Evolutionary conservation across 441 rosid species (phyloP), one percentile per base, ranked within the genome.

Genomic region (Eutrema salsugineum): DNA sequence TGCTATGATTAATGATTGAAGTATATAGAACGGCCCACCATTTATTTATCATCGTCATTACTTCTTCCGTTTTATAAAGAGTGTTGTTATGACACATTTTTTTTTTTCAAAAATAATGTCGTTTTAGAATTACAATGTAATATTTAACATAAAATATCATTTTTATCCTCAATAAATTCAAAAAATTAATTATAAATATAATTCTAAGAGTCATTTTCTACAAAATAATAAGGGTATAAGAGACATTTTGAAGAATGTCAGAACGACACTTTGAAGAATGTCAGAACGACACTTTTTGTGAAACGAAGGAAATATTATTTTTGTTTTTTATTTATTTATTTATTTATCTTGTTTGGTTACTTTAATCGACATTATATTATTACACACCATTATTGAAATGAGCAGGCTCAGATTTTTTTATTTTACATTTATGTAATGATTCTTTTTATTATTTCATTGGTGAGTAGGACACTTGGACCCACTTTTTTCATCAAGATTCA

Each of bases 1-100:
- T 55, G 71, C 59, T 64, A 39, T 76, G 66, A 55, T 76, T 58
- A 68, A 69, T 69, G 75, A 68, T 75, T 69, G 70, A 75, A 54
- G 66, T 69, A 2, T 69, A 76, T 39, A 55, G 57, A 69, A 20
- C 60, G 79, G 54, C 61, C 75, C 71, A 63, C 75, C 53, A 5
- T 47, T 55, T 60, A 15, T 57, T 22, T 62, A 58, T 72, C 16
- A 20, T 24, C 24, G 63, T 33, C 12, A 19, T 51, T 27, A 22
- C 24, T 42, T 22, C 24, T 3, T 22, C 1, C 24, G 24, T 22
- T 1, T 22, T n/a, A n/a, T n/a, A n/a, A n/a, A n/a, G n/a, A n/a
- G n/a, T n/a, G n/a, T n/a, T n/a, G n/a, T n/a, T n/a, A n/a, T n/a
- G n/a, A n/a, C n/a, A n/a, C n/a, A n/a, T n/a, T n/a, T 22, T 22